A percentile compares a stretch with the other conserved stretches of the same genome.
Evolutionary conservation across 495 filamentous ascomycete genomes (phyloP).

Genomic region (Patellaria atrata): DNA sequence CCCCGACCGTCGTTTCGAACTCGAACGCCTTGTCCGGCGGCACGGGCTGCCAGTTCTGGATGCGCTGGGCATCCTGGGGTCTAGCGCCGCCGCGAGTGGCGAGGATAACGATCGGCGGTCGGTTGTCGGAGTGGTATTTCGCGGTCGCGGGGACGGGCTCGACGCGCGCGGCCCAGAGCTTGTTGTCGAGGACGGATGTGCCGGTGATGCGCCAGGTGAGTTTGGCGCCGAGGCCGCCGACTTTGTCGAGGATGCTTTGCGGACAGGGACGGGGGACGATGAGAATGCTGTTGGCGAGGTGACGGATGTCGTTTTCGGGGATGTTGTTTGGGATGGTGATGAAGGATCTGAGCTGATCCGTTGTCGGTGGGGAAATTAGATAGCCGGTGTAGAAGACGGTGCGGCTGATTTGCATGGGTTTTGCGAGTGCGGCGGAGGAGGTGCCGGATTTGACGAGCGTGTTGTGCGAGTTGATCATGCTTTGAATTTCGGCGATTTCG

Average conservation of each 20-base stretch:
- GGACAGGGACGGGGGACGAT: slow-evolving; percentile 65
- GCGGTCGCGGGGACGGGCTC: slow-evolving; percentile 51
- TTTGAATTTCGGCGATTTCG: slow-evolving; percentile 75
- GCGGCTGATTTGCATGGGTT: slow-evolving; percentile 55
- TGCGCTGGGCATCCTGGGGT: slow-evolving; percentile 66
- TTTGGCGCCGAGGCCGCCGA: slow-evolving; percentile 72
- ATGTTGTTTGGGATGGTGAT: slow-evolving; percentile 45
- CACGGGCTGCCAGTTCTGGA: slow-evolving; percentile 72
- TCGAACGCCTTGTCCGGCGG: slow-evolving; percentile 47
- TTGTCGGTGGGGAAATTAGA: slow-evolving; percentile 55
- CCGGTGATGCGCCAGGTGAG: slow-evolving; percentile 72
- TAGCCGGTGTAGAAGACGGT: slow-evolving; percentile 93
- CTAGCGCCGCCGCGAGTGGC: slow-evolving; percentile 45
- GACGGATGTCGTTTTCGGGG: slow-evolving; percentile 52
- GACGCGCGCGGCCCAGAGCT: slow-evolving; percentile 73
- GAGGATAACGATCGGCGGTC: slow-evolving; percentile 26
- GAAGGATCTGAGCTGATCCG: slow-evolving; percentile 52
- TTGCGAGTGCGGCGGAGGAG: slow-evolving; percentile 26
- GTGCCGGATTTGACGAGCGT: slow-evolving; percentile 30
- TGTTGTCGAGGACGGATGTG: slow-evolving; percentile 57
- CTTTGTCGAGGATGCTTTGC: slow-evolving; percentile 53
- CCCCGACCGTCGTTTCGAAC: slow-evolving; percentile 70
- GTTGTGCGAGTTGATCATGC: slow-evolving; percentile 82
- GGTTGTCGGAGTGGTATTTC: slow-evolving; percentile 58
- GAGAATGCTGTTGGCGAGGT: slow-evolving; percentile 79